Evolutionary conservation across 2,329 filamentous ascomycete species (phyloP).

Genomic region (Microdochium nivale): DNA sequence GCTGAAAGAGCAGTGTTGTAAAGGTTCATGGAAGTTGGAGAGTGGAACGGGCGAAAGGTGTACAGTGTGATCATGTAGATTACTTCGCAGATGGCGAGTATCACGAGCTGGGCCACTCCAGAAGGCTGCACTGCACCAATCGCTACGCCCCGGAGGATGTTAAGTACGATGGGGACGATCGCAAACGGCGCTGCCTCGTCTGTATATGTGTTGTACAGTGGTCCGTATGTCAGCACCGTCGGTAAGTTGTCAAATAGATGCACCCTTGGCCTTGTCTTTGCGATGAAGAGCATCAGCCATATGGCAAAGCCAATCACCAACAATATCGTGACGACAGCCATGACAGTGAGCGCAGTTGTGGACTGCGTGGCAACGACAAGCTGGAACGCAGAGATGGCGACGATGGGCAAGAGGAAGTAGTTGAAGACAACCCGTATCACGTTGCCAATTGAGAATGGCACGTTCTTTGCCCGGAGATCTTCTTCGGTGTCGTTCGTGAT

Average conservation of each 20-base stretch:
- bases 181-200: slow-evolving; percentile 89
- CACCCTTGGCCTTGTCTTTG: slow-evolving; percentile 70
- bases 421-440: slow-evolving; percentile 83
- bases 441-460: slow-evolving; percentile 76
- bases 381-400: slow-evolving; percentile 85
- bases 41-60: slow-evolving; percentile 83
- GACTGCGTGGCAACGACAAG: slow-evolving; percentile 66
- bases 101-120: slow-evolving; percentile 84
- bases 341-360: slow-evolving; percentile 59
- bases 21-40: slow-evolving; percentile 92
- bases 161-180: slow-evolving; percentile 76
- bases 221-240: slow-evolving; percentile 82
- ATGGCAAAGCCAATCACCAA: slow-evolving; percentile 63
- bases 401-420: slow-evolving; percentile 81
- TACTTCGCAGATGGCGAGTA: slow-evolving; percentile 90
- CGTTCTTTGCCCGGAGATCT: slow-evolving; percentile 83
- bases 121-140: slow-evolving; percentile 90
- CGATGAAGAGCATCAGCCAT: slow-evolving; percentile 77
- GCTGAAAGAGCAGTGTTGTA: slow-evolving; percentile 82
- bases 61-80: slow-evolving; percentile 80
- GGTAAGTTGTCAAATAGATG: slow-evolving; percentile 89
- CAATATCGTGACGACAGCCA: slow-evolving; percentile 68
- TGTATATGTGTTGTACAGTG: slow-evolving; percentile 94
- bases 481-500: slow-evolving; percentile 69
- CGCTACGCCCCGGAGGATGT: slow-evolving; percentile 76